A percentile compares a stretch with the other conserved stretches of the same genome.
Conservation (phyloP, 495 filamentous ascomycete species). For the Hypoxylon lienhwacheense region DNA sequence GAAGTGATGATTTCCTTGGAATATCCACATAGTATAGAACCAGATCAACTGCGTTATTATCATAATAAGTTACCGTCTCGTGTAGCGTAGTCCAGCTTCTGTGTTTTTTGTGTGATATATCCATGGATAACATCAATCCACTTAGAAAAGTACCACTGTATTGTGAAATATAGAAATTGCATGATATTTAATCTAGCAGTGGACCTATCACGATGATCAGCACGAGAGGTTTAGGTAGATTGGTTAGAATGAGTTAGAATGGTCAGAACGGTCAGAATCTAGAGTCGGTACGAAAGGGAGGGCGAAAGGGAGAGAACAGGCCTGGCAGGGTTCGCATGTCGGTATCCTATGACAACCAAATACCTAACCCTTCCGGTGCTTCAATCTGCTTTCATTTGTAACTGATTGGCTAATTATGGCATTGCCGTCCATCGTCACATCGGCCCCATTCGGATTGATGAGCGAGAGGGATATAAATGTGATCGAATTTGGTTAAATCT, state of each 20-base stretch:
- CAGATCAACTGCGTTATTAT: conserved; percentile 16
- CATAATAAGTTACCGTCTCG: no score
- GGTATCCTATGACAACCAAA: conserved; percentile 32
- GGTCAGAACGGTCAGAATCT: no score
- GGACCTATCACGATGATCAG: conserved; percentile 37
- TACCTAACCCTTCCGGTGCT: conserved; percentile 1
- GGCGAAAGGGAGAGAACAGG: conserved; percentile 18
- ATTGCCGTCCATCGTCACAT: conserved; percentile 21
- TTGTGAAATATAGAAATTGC: conserved; percentile 33
- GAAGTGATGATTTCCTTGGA: background rate
- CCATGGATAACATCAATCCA: conserved; percentile 16
- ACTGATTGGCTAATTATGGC: conserved; percentile 28
- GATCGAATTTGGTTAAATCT: conserved; percentile 26
- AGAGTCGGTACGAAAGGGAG: conserved; percentile 15
- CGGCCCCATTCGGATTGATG: conserved; percentile 23
- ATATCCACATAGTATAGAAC: background rate
- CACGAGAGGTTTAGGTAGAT: no score
- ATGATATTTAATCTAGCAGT: conserved; percentile 33
- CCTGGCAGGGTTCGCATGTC: conserved; percentile 12
- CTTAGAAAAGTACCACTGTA: conserved; percentile 17
- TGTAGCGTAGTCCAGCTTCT: no score
- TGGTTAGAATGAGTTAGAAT: no score
- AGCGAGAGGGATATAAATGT: conserved; percentile 15
- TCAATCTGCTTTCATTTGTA: conserved; percentile 20
- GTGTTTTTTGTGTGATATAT: no score